Percentiles rank a stretch among this genome's conserved stretches.
These are phyloP conservation scores for Diplogelasinospora grovesii DNA, from an alignment of 495 filamentous ascomycete genomes.

Conservation along the genomic window DNA sequence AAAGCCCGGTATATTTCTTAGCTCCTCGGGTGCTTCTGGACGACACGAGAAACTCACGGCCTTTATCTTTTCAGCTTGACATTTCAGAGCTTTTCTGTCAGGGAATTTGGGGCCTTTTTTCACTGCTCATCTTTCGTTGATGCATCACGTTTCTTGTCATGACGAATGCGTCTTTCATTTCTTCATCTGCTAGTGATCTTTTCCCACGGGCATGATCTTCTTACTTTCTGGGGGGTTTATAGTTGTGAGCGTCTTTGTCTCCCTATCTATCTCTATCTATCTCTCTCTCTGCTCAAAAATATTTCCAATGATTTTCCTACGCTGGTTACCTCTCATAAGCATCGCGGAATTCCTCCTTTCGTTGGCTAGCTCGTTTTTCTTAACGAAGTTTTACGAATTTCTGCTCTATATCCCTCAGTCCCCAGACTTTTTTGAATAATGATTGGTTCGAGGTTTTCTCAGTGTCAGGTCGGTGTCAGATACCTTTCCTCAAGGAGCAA, in stretches of 20 bases:
- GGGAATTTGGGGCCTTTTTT: slow-evolving; percentile 15
- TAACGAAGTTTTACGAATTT: slow-evolving; percentile 18
- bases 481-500: too few species aligned
- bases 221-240: slow-evolving; percentile 10
- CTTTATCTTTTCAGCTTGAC: slow-evolving; percentile 14
- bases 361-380: slow-evolving; percentile 9
- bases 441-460: too few species aligned
- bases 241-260: slow-evolving; percentile 23
- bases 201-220: slow-evolving; percentile 14
- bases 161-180: slow-evolving; percentile 8
- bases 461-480: too few species aligned
- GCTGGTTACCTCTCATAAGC: slow-evolving; percentile 25
- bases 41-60: slow-evolving; percentile 13
- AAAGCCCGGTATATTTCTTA: slow-evolving; percentile 3
- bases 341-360: slow-evolving; percentile 13
- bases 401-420: too few species aligned
- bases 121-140: slow-evolving; percentile 14
- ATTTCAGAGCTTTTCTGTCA: slow-evolving; percentile 17
- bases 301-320: slow-evolving; percentile 27
- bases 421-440: too few species aligned
- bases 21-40: background rate
- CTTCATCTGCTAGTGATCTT: slow-evolving; percentile 16
- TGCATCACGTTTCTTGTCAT: slow-evolving; percentile 16
- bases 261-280: slow-evolving; percentile 19
- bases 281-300: slow-evolving; percentile 16